phyloP scores from a whole-genome alignment of 306 rosid species.

The Phaseolus lunatus region DNA sequence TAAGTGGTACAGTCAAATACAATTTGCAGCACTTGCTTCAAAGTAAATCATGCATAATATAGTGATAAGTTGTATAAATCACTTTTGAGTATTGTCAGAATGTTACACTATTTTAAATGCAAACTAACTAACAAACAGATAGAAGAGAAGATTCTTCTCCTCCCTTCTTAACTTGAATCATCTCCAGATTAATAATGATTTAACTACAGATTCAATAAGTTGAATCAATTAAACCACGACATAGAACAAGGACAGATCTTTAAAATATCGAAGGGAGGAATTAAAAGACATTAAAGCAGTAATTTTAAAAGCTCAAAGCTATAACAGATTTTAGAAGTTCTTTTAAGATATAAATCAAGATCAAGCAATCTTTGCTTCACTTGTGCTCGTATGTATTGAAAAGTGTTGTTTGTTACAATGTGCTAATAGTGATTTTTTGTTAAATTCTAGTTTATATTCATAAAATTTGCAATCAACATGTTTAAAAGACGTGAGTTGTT shows the following conservation, averaged over 20 bases:
- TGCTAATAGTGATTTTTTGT: no score
- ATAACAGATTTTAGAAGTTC: not conserved
- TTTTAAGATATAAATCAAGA: not conserved
- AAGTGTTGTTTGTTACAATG: not conserved
- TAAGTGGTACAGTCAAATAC: constrained; percentile 41
- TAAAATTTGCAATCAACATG: no score
- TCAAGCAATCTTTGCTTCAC: not conserved
- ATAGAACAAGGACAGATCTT: no score
- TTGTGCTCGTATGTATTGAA: not conserved
- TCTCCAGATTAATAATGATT: no score
- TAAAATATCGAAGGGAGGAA: no score
- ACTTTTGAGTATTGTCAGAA: not conserved
- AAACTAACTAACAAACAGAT: constrained; percentile 8
- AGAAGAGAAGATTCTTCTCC: constrained; percentile 26
- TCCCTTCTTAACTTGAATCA: no score
- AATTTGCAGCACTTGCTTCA: constrained; percentile 14
- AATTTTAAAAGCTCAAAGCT: no score
- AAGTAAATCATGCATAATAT: constrained; percentile 1
- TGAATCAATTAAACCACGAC: no score
- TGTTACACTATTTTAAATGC: constrained; percentile 3
- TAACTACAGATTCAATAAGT: no score
- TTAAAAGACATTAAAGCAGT: no score
- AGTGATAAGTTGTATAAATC: not conserved
- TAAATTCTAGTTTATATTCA: no score
- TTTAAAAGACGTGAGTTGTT: no score